Base-by-base conservation (phyloP, 176 grass and related monocot species). In the Oryza australiensis region DNA sequence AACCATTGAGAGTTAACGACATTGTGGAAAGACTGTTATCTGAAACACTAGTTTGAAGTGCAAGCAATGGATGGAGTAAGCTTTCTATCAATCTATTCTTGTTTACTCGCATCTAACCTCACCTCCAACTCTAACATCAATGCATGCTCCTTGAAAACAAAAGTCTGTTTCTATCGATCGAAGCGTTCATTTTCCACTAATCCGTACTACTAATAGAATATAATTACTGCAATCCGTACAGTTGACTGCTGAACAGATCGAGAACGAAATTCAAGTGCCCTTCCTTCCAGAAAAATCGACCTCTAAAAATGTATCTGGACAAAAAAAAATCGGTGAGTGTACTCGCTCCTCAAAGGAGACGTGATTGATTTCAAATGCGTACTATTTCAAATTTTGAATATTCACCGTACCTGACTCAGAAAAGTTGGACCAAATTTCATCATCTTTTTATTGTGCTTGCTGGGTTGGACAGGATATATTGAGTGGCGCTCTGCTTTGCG, bases 21-120 rank as follows among this genome's bases (percentile, higher is more conserved):
- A 46, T 46, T 13, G 43, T 46, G 11, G 22, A 20, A 53, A 20
- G 7, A 55, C 22, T 22, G 18, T n/a, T 55, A 55, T 55, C 51
- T 5, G 51, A 55, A 55, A 55, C 51, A 55, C 51, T 82, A 27
- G 16, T 64, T 81, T 86, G 20, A 41, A 41, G 22, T 40, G 26
- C 72, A 85, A 85, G 87, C 83, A 76, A 89, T 35, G 66, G 10
- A 15, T 77, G 11, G 34, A 35, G 0, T 37, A 74, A 40, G 59
- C 46, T 20, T n/a, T n/a, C 7, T n/a, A 7, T 79, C 78, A 74
- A 35, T 73, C 34, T 72, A 76, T 41, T 26, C 14, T 45, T 62
- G 29, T n/a, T 82, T 60, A 51, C 28, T 53, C 65, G 24, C 30
- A 40, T 60, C 28, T n/a, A 63, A 38, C 27, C 70, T 53, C 45